Percentiles rank a stretch among this genome's conserved stretches.
These are phyloP conservation scores for Acorus gramineus DNA, from an alignment of 106 monocot genomes.

Conservation along the genomic window DNA sequence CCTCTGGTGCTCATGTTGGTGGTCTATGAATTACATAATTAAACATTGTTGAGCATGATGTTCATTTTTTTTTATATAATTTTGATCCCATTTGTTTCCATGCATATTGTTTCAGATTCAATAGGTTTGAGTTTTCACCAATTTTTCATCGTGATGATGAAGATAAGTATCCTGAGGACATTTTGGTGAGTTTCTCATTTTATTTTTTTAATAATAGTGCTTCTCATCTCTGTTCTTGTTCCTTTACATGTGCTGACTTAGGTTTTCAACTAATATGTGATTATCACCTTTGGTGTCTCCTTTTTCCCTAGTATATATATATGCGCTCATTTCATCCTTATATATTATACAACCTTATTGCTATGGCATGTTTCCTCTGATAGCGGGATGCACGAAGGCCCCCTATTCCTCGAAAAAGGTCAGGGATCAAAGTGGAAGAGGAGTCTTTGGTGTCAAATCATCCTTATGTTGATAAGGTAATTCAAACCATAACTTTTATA, in stretches of 20 bases:
- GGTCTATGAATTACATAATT: too few relatives aligned
- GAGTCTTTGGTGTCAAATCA: slow-evolving; percentile 76
- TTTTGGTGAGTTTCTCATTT: slow-evolving; percentile 39
- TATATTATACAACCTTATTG: neutral
- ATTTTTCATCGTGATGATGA: slow-evolving; percentile 92
- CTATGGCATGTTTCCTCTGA: slow-evolving; percentile 4
- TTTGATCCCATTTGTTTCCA: neutral
- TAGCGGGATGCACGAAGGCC: slow-evolving; percentile 65
- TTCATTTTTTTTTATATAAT: slow-evolving; percentile 3
- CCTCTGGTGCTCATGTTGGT: neutral
- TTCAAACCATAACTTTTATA: neutral
- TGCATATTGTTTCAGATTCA: slow-evolving; percentile 51
- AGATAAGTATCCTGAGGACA: slow-evolving; percentile 75
- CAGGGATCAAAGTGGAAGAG: slow-evolving; percentile 45
- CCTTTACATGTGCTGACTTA: too few relatives aligned
- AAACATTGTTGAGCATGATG: neutral
- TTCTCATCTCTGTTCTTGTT: neutral
- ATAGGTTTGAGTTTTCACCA: slow-evolving; percentile 89
- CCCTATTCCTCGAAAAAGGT: slow-evolving; percentile 80
- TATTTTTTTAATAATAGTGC: neutral
- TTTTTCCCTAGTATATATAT: too few relatives aligned
- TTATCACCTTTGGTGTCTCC: too few relatives aligned
- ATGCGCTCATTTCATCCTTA: neutral
- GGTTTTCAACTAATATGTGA: too few relatives aligned
- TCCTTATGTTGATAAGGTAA: slow-evolving; percentile 89